Conservation (phyloP, 345 rosid species). For the Eutrema heterophyllum region DNA sequence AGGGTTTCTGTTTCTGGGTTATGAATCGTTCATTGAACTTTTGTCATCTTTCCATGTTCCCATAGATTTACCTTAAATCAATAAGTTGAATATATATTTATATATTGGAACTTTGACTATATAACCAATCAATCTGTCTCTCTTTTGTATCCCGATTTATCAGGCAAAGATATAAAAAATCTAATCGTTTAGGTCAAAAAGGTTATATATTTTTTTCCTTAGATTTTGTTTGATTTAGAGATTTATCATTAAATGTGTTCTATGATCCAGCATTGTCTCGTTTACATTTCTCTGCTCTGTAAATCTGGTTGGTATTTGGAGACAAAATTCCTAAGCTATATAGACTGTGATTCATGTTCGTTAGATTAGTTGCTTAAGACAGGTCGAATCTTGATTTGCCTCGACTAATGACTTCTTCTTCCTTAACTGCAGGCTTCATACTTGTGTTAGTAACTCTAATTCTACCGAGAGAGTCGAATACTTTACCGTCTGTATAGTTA, state of each 20-base stretch:
- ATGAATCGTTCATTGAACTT: slow-evolving; percentile 9
- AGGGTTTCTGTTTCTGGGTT: slow-evolving; percentile 26
- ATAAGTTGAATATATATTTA: neutral
- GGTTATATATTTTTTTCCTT: neutral
- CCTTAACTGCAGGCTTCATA: slow-evolving; percentile 4
- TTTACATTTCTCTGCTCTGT: slow-evolving; percentile 9
- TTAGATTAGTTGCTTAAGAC: neutral
- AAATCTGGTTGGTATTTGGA: neutral
- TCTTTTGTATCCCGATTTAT: neutral
- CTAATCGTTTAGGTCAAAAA: neutral
- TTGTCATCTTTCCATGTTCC: slow-evolving; percentile 27
- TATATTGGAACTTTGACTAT: slow-evolving; percentile 5
- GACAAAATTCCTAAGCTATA: neutral
- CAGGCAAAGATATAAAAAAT: neutral
- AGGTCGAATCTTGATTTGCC: neutral
- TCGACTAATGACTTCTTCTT: slow-evolving; percentile 1
- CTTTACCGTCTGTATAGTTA: neutral
- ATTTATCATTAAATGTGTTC: neutral
- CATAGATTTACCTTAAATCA: neutral
- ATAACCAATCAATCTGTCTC: neutral
- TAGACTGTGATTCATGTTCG: neutral
- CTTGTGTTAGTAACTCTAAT: neutral
- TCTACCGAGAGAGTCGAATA: neutral
- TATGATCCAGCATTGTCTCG: slow-evolving; percentile 17
- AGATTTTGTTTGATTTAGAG: neutral